These are phyloP conservation scores for Pseudonitzschia multiseries DNA, from an alignment of 108 stramenopile species.

Conservation along the genomic window DNA sequence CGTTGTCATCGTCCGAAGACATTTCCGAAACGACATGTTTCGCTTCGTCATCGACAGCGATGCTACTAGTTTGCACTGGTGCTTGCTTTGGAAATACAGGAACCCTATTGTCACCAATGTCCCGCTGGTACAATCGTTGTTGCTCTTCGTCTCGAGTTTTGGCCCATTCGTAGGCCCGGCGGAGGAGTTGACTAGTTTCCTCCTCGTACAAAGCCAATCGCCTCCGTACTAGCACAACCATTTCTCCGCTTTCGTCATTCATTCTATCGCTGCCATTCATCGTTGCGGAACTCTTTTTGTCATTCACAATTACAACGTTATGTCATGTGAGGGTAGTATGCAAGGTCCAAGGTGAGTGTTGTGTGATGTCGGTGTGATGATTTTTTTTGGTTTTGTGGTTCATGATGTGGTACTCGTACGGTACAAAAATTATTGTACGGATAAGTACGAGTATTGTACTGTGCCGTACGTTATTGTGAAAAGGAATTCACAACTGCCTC, in stretches of 20 bases:
- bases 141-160: not conserved
- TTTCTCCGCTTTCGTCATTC: not conserved
- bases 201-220: slow-evolving; percentile 9
- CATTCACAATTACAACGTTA: too few relatives aligned
- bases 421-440: too few relatives aligned
- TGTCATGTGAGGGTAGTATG: too few relatives aligned
- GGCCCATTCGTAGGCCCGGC: slow-evolving; percentile 9
- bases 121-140: not conserved
- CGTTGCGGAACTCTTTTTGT: too few relatives aligned
- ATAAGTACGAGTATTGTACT: too few relatives aligned
- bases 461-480: too few relatives aligned
- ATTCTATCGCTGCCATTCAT: not conserved
- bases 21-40: not conserved
- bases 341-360: too few relatives aligned
- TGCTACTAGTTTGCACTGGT: not conserved
- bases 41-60: not conserved
- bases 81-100: not conserved
- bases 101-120: slow-evolving; percentile 14
- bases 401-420: too few relatives aligned
- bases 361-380: too few relatives aligned
- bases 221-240: not conserved
- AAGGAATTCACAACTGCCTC: too few relatives aligned
- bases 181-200: not conserved
- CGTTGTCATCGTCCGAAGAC: slow-evolving; percentile 5
- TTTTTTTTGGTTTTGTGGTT: too few relatives aligned